Conservation (phyloP, 225 moss, liverwort and hornwort genomes). For the Physcomitrellopsis africana region DNA sequence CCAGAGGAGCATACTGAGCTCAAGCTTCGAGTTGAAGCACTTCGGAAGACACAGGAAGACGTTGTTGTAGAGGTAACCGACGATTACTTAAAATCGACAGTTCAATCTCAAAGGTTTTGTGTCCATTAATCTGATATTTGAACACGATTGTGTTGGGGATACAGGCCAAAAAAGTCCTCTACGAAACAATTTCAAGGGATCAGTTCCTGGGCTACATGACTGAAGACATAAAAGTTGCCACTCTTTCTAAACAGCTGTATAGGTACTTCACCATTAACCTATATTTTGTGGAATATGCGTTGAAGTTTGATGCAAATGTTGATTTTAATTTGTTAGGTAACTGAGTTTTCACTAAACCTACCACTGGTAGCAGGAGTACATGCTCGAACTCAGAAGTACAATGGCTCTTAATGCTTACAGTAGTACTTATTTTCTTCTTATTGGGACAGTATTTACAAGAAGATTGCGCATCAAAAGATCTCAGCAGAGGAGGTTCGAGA, state of each 20-base stretch:
- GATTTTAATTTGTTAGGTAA: background rate
- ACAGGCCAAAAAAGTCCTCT: conserved; percentile 82
- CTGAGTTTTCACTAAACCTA: background rate
- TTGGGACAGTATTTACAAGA: conserved; percentile 84
- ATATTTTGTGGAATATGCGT: background rate
- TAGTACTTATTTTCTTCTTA: conserved; percentile 4
- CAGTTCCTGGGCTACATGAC: conserved; percentile 95
- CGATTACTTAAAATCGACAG: background rate
- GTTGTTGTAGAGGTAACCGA: conserved; percentile 81
- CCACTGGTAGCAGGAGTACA: background rate
- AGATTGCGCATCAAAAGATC: conserved; percentile 77
- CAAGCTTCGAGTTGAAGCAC: conserved; percentile 58
- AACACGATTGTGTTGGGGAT: conserved; percentile 22
- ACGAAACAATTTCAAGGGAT: conserved; percentile 82
- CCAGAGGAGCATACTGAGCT: conserved; percentile 81
- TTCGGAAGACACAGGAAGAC: conserved; percentile 89
- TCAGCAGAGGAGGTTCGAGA: conserved; percentile 86
- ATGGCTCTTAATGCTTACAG: background rate
- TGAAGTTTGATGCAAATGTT: background rate
- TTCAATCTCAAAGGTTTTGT: background rate
- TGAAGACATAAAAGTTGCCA: conserved; percentile 79
- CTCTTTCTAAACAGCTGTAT: conserved; percentile 84
- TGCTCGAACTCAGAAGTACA: background rate
- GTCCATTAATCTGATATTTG: conserved; percentile 25
- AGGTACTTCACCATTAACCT: conserved; percentile 50